These are phyloP conservation scores for Umbelopsis vinacea DNA, from an alignment of 192 early-diverging fungal genomes.

Conservation along the genomic window DNA sequence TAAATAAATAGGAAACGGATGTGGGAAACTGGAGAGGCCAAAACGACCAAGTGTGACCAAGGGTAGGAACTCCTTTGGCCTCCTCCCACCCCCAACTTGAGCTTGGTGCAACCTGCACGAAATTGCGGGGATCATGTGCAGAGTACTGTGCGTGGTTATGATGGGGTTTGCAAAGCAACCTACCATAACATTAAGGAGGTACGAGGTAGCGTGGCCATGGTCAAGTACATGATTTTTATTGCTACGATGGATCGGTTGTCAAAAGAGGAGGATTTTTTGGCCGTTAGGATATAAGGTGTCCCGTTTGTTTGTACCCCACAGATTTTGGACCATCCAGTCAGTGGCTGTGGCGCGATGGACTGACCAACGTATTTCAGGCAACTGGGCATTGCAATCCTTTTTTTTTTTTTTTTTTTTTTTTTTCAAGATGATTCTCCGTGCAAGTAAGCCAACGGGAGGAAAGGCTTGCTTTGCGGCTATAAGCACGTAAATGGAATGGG, in stretches of 20 bases:
- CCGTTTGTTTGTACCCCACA: slow-evolving; percentile 14
- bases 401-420: no score
- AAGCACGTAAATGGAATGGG: no score
- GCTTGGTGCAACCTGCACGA: slow-evolving; percentile 7
- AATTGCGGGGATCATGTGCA: slow-evolving; percentile 24
- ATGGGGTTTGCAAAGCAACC: no score
- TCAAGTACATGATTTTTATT: no score
- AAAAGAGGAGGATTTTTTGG: no score
- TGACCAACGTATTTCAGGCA: neutral
- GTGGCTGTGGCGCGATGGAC: slow-evolving; percentile 17
- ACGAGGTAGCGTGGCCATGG: no score
- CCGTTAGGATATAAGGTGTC: no score
- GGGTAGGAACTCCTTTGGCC: neutral
- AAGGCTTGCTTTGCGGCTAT: no score
- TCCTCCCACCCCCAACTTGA: neutral
- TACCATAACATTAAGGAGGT: no score
- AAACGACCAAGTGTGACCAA: neutral
- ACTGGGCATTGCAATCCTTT: neutral
- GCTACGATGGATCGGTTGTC: no score
- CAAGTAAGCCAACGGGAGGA: no score
- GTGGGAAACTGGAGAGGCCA: neutral
- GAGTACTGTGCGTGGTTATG: neutral
- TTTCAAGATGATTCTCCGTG: no score
- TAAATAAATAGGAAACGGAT: slow-evolving; percentile 1
- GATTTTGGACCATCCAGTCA: neutral